A percentile compares a stretch with the other conserved stretches of the same genome.
Evolutionary conservation across 1,139 yeast genomes (phyloP).

Genomic region (Candida sojae): DNA sequence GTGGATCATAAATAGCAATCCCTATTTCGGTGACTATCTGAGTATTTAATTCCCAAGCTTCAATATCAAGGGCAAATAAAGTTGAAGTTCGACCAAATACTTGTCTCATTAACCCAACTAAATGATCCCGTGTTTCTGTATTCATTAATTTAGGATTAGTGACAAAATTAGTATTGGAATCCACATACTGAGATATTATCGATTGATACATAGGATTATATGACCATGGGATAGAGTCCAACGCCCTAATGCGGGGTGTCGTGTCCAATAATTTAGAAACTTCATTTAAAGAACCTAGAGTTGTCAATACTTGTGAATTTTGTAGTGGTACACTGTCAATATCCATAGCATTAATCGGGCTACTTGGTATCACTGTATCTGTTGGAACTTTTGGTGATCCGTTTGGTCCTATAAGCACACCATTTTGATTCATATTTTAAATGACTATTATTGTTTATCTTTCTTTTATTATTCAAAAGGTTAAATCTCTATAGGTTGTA

Average conservation of each 20-base stretch:
- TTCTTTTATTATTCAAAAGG: too few species aligned
- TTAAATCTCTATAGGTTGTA: too few species aligned
- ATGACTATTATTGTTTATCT: too few species aligned
- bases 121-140: neutral
- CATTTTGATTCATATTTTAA: too few species aligned
- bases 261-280: neutral
- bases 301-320: neutral
- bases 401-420: too few species aligned
- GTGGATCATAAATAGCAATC: conserved; percentile 64
- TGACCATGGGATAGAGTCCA: neutral
- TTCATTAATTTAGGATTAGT: conserved; percentile 10
- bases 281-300: neutral
- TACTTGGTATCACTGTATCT: too few species aligned
- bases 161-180: neutral
- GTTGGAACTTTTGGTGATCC: too few species aligned
- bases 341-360: too few species aligned
- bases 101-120: conserved; percentile 6
- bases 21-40: conserved; percentile 66
- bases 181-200: neutral
- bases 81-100: conserved; percentile 35
- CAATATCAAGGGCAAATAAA: conserved; percentile 62
- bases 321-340: neutral
- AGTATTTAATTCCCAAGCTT: conserved; percentile 58
- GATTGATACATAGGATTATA: neutral
- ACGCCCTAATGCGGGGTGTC: neutral